phyloP scores from a whole-genome alignment of 2,329 filamentous ascomycete genomes.

The Laburnicola sp. region DNA sequence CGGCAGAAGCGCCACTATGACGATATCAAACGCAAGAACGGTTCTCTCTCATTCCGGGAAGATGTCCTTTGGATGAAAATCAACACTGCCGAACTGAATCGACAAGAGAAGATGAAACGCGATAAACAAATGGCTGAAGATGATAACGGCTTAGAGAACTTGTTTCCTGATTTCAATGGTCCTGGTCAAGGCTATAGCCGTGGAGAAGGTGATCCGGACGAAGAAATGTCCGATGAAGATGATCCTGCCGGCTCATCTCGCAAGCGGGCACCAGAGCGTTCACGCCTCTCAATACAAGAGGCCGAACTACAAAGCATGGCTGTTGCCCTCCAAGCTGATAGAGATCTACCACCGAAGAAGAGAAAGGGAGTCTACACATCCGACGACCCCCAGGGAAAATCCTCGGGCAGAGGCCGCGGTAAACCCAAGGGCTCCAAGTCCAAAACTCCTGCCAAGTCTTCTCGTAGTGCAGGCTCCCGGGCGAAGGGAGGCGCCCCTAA shows the following conservation, averaged over 20 bases:
- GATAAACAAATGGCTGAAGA: conserved; percentile 17
- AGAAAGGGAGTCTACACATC: conserved; percentile 14
- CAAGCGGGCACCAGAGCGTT: conserved; percentile 8
- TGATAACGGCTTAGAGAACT: conserved; percentile 12
- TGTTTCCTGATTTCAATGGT: conserved; percentile 15
- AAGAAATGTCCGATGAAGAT: neutral
- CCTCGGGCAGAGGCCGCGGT: neutral
- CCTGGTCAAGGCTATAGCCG: neutral
- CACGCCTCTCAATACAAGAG: conserved; percentile 24
- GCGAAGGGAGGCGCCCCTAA: conserved; percentile 12
- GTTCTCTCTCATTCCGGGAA: conserved; percentile 27
- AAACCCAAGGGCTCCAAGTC: conserved; percentile 9
- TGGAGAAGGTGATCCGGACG: conserved; percentile 14
- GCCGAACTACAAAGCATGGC: conserved; percentile 35
- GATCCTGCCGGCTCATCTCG: conserved; percentile 9
- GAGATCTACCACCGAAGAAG: conserved; percentile 30
- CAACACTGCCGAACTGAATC: conserved; percentile 19
- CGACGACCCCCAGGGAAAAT: conserved; percentile 5
- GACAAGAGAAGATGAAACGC: conserved; percentile 18
- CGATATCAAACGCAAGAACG: conserved; percentile 17
- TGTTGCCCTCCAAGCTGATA: conserved; percentile 30
- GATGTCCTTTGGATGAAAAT: conserved; percentile 39
- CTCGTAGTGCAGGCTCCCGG: conserved; percentile 1
- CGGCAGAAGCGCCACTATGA: conserved; percentile 28
- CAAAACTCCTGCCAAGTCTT: conserved; percentile 7